Conservation (phyloP, 2,329 filamentous ascomycete genomes). For the Fusarium cicatricum region DNA sequence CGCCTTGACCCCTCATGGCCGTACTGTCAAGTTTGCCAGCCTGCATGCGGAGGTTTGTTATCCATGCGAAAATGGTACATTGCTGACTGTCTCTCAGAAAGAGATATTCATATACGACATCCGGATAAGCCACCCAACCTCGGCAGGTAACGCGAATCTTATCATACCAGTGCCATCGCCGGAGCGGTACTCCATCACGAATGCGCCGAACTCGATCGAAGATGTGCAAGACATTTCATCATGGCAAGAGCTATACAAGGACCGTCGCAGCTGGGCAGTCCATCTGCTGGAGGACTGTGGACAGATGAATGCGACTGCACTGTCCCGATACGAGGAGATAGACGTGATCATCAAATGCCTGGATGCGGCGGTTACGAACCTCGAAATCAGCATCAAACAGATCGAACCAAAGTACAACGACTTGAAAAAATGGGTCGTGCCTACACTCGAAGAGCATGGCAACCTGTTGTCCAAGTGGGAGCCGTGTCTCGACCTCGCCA, state of each 20-base stretch:
- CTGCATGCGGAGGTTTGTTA: slow-evolving; percentile 76
- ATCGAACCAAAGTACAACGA: slow-evolving; percentile 77
- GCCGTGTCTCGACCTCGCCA: slow-evolving; percentile 70
- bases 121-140: slow-evolving; percentile 69
- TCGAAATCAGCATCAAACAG: slow-evolving; percentile 76
- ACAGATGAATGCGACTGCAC: slow-evolving; percentile 67
- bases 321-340: slow-evolving; percentile 75
- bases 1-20: slow-evolving; percentile 83
- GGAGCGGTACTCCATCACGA: slow-evolving; percentile 64
- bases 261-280: slow-evolving; percentile 81
- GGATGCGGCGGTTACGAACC: slow-evolving; percentile 85
- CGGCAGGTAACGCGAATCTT: slow-evolving; percentile 54
- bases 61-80: slow-evolving; percentile 2
- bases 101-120: slow-evolving; percentile 95
- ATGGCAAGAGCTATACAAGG: slow-evolving; percentile 89
- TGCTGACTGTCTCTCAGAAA: slow-evolving; percentile 59
- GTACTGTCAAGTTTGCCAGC: slow-evolving; percentile 81
- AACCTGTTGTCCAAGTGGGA: slow-evolving; percentile 73
- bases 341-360: slow-evolving; percentile 81
- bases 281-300: slow-evolving; percentile 74
- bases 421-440: slow-evolving; percentile 73
- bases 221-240: slow-evolving; percentile 82
- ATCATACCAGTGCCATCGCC: slow-evolving; percentile 60
- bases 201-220: slow-evolving; percentile 82
- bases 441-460: slow-evolving; percentile 73